Evolutionary conservation across 495 filamentous ascomycete species (phyloP).

Genomic region (Parathielavia appendiculata): DNA sequence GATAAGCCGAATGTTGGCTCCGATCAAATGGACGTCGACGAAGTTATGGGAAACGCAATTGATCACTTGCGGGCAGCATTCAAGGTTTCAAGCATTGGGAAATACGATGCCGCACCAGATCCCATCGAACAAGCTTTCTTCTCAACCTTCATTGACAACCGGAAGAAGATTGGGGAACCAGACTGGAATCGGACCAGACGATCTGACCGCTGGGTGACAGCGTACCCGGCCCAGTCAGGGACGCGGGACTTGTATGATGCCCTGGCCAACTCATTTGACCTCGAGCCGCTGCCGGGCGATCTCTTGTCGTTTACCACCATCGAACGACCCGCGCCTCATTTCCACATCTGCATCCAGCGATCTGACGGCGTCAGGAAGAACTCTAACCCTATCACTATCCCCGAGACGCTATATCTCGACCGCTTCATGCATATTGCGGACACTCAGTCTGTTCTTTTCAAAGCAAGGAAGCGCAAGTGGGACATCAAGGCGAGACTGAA

Average conservation of each 20-base stretch:
- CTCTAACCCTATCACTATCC: conserved; percentile 67
- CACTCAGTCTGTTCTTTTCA: conserved; percentile 51
- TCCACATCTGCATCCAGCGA: conserved; percentile 85
- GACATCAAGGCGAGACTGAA: conserved; percentile 61
- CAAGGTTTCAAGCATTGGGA: conserved; percentile 53
- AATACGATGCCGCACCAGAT: conserved; percentile 52
- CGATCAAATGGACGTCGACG: conserved; percentile 82
- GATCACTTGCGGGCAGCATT: conserved; percentile 88
- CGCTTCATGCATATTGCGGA: conserved; percentile 69
- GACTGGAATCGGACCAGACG: conserved; percentile 30
- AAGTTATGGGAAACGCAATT: conserved; percentile 87
- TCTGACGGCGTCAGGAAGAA: conserved; percentile 73
- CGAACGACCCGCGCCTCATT: conserved; percentile 67
- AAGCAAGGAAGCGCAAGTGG: conserved; percentile 66
- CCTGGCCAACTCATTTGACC: conserved; percentile 77
- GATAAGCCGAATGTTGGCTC: conserved; percentile 44
- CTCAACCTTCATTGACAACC: conserved; percentile 42
- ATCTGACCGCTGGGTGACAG: conserved; percentile 29
- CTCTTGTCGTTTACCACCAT: conserved; percentile 71
- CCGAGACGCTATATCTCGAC: conserved; percentile 78
- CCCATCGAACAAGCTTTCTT: conserved; percentile 61
- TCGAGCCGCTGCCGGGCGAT: conserved; percentile 61
- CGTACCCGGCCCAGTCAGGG: conserved; percentile 31
- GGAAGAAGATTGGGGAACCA: conserved; percentile 34
- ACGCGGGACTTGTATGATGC: conserved; percentile 69